phyloP scores from a whole-genome alignment of 345 rosid genomes.

The Hevea brasiliensis region DNA sequence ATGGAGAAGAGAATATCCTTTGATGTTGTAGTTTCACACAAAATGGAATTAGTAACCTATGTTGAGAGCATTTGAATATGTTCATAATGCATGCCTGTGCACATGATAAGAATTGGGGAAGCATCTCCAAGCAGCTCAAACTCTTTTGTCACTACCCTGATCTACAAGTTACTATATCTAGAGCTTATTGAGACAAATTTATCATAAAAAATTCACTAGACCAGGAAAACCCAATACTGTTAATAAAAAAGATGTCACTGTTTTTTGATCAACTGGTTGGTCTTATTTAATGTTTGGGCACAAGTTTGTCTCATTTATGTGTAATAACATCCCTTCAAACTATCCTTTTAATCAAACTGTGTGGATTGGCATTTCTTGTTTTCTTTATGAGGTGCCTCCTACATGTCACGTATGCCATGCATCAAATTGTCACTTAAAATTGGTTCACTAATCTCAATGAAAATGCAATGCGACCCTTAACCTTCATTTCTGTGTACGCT shows the following conservation, averaged over 20 bases:
- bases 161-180: background rate
- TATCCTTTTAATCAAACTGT: background rate
- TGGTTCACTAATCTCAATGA: background rate
- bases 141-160: background rate
- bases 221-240: background rate
- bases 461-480: constrained; percentile 19
- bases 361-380: background rate
- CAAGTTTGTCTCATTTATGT: too few relatives aligned
- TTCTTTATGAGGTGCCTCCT: background rate
- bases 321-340: too few relatives aligned
- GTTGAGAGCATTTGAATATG: constrained; percentile 1
- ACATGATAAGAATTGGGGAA: too few relatives aligned
- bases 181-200: background rate
- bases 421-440: background rate
- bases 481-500: constrained; percentile 29
- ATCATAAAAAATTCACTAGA: background rate
- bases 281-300: background rate
- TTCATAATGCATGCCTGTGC: background rate
- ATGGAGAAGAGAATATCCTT: constrained; percentile 75
- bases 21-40: background rate
- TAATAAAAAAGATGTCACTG: background rate
- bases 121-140: background rate
- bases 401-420: background rate
- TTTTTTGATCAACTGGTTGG: background rate
- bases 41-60: background rate